Base-by-base conservation (phyloP, 2,329 filamentous ascomycete genomes). In the Beauveria sp. region DNA sequence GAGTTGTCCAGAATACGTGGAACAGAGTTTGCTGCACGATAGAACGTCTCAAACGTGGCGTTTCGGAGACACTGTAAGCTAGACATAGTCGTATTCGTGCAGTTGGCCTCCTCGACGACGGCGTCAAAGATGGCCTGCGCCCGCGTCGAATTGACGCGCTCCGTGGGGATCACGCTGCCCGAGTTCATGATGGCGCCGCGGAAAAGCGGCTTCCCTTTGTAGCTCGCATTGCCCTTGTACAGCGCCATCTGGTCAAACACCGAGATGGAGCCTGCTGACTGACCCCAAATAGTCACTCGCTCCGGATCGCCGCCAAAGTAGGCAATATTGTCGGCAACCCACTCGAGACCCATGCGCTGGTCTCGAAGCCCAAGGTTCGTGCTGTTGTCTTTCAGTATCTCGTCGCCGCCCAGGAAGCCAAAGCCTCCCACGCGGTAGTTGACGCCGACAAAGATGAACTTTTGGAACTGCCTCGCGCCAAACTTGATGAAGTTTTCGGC, bases 1-100 rank as follows among this genome's bases (percentile, higher is more conserved):
- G 74, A 80, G 73, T 90, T 91, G 26, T 84, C 82, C 7, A 91
- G 70, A 47, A 92, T 75, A 0, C 83, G 82, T 0, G 90, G 88
- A 0, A 91, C 87, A 0, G 86, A 86, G 71, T 88, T 91, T 5
- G 80, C 82, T 0, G 90, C 89, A 43, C 82, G 75, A 30, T 91
- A 78, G 66, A 90, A 84, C 1, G 74, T 79, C n/a, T 38, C 47
- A 24, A 53, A 58, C 16, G 26, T 20, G 40, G 10, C 38, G 4
- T 40, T 12, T n/a, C 62, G 52, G 12, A 63, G 58, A 24, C 62
- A 63, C 5, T 12, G 38, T 10, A 55, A 18, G 18, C 12, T 55
- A 16, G 26, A 22, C 3, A 5, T 20, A 6, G 14, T 22, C 18
- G 54, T 1, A 10, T 40, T 4, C 1, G 46, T 42, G 72, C 86